Evolutionary conservation across 2,329 filamentous ascomycete genomes (phyloP).

Genomic region (Aureobasidium sp.): DNA sequence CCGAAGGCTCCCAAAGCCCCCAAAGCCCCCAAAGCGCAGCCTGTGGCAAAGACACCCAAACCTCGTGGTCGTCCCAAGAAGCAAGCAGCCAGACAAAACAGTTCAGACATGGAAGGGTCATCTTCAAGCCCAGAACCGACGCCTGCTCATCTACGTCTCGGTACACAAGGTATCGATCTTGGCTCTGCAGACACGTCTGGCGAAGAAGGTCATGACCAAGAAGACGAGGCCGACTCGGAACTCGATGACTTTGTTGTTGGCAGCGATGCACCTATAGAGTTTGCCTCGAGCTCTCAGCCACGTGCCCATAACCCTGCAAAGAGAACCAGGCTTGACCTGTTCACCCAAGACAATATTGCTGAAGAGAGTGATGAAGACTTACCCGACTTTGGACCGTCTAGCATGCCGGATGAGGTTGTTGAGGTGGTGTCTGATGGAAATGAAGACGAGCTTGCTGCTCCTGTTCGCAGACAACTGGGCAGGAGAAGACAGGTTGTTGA

Average conservation of each 20-base stretch:
- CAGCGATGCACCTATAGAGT: slow-evolving; percentile 34
- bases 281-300: slow-evolving; percentile 25
- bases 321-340: slow-evolving; percentile 1
- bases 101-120: slow-evolving; percentile 27
- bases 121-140: slow-evolving; percentile 30
- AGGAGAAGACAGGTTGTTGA: slow-evolving; percentile 16
- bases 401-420: not conserved
- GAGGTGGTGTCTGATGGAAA: not conserved
- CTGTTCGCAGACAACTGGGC: not conserved
- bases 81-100: not conserved
- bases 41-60: slow-evolving; percentile 1
- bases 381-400: slow-evolving; percentile 1
- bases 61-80: slow-evolving; percentile 6
- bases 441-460: not conserved
- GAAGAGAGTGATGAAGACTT: slow-evolving; percentile 17
- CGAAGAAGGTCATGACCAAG: slow-evolving; percentile 31
- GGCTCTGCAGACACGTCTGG: slow-evolving; percentile 40
- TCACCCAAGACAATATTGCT: slow-evolving; percentile 16
- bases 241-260: slow-evolving; percentile 40
- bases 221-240: slow-evolving; percentile 39
- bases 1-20: slow-evolving; percentile 15
- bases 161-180: slow-evolving; percentile 33
- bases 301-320: slow-evolving; percentile 1
- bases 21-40: not conserved
- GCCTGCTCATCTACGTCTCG: slow-evolving; percentile 29